These are phyloP conservation scores for Penicillium brasilianum DNA, from an alignment of 2,329 filamentous ascomycete species.

Conservation along the genomic window DNA sequence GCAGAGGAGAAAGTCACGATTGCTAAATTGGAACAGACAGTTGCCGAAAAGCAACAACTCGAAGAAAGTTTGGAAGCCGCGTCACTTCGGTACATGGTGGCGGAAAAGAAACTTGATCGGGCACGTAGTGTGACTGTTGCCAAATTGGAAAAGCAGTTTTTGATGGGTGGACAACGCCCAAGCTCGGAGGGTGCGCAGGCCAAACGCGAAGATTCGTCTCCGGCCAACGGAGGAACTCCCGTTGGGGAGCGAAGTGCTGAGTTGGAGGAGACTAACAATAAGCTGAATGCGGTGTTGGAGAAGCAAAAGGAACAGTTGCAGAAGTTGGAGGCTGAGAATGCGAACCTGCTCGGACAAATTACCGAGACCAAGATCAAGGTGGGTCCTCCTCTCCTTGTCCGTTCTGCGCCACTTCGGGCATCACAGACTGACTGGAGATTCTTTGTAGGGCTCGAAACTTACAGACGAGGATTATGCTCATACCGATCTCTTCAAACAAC, in stretches of 20 bases:
- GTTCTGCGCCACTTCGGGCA: background rate
- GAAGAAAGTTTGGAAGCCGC: constrained; percentile 87
- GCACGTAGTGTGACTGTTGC: constrained; percentile 87
- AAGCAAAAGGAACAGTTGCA: constrained; percentile 92
- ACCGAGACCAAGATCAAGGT: constrained; percentile 69
- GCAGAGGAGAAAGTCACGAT: constrained; percentile 82
- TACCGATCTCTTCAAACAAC: constrained; percentile 89
- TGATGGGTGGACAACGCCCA: constrained; percentile 65
- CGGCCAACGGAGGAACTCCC: constrained; percentile 60
- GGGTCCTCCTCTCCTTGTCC: constrained; percentile 28
- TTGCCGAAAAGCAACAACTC: constrained; percentile 79
- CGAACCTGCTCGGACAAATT: constrained; percentile 75
- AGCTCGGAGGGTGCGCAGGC: constrained; percentile 54
- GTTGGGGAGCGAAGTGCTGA: constrained; percentile 66
- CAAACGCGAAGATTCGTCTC: constrained; percentile 57
- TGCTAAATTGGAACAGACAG: constrained; percentile 74
- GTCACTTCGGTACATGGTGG: constrained; percentile 89
- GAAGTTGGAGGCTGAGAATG: constrained; percentile 76
- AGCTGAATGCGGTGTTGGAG: constrained; percentile 73
- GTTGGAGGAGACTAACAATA: constrained; percentile 75
- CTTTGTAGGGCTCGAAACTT: constrained; percentile 65
- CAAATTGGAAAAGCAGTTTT: constrained; percentile 87
- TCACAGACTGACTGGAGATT: constrained; percentile 14
- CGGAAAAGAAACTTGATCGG: constrained; percentile 91
- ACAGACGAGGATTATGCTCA: constrained; percentile 93